Base-by-base conservation (phyloP, 139 green algal genomes). In the Gonium pectorale region DNA sequence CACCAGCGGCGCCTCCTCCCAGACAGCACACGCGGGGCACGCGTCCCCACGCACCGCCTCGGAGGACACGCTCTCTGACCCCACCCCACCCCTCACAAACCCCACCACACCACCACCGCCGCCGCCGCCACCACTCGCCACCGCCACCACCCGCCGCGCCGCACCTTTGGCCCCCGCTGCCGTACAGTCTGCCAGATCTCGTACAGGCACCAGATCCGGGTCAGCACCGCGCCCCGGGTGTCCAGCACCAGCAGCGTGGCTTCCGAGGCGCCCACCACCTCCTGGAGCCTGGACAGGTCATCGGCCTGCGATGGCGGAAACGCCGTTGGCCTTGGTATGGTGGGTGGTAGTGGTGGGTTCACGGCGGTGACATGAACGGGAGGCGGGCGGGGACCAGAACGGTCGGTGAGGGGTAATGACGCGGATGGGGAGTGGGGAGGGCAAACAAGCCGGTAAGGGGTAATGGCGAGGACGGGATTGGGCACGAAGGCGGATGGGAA, bases 191-290 rank as follows among this genome's bases (percentile, higher is more conserved):
- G 72, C 52, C 73, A 86, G 46, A 82, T 77, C 44, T 87, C 81
- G 75, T 82, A 82, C 81, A 82, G 71, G 49, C 81, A 87, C 81
- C 81, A 87, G 21, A 87, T 71, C 13, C 81, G 70, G 27, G 69
- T 63, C 26, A 87, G 59, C 35, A 82, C 81, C 70, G 35, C 35
- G 6, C 52, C 41, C 2, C 2, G 6, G 24, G 29, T 13, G 35
- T 77, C 79, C 24, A 75, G 17, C 43, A 82, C 78, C 78, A 86
- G 81, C 69, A 86, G 43, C 2, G 81, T 86, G 15, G 29, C 52
- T 0, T 75, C 43, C 6, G 81, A 67, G 17, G 51, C 17, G 4
- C 52, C 74, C 40, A 86, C 74, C 67, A 81, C 81, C 38, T 86
- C 81, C 56, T 87, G 70, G 2, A 87, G 70, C 60, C 54, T 63